phyloP scores from a whole-genome alignment of 2,329 filamentous ascomycete species.

The Clarireedia homoeocarpa region DNA sequence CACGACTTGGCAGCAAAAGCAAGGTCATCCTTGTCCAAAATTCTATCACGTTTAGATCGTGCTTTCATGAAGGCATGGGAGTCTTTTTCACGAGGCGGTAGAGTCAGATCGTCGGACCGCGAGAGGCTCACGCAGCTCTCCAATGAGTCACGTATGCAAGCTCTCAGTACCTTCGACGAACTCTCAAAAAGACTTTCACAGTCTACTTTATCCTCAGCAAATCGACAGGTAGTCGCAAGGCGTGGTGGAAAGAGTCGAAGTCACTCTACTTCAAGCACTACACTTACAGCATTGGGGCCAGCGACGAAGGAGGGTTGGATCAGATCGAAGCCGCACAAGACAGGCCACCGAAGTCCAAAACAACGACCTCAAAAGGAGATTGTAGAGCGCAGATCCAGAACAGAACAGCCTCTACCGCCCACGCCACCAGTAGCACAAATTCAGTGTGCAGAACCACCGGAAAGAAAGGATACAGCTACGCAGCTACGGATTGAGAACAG shows the following conservation, averaged over 20 bases:
- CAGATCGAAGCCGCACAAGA: neutral
- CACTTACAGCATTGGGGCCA: constrained; percentile 16
- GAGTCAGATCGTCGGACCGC: constrained; percentile 35
- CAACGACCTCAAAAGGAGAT: neutral
- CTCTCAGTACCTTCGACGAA: constrained; percentile 41
- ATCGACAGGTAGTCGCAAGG: neutral
- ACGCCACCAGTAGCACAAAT: no score
- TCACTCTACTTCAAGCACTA: neutral
- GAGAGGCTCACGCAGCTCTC: constrained; percentile 40
- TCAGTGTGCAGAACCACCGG: neutral
- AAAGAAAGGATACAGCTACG: neutral
- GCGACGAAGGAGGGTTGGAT: constrained; percentile 23
- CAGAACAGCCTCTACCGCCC: neutral
- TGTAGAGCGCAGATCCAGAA: neutral
- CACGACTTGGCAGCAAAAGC: constrained; percentile 20
- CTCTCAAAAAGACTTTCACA: constrained; percentile 34
- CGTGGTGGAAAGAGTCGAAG: neutral
- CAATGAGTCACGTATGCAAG: constrained; percentile 39
- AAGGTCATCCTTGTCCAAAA: constrained; percentile 22
- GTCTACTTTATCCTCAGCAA: constrained; percentile 14
- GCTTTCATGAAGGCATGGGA: constrained; percentile 35
- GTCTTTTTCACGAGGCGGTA: constrained; percentile 29
- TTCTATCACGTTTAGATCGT: constrained; percentile 37
- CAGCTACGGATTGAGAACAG: constrained; percentile 12
- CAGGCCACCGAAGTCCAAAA: constrained; percentile 1